Evolutionary conservation across 805 yeast species (phyloP), one percentile per base, ranked within the genome.

Genomic region (Saitoella complicata): DNA sequence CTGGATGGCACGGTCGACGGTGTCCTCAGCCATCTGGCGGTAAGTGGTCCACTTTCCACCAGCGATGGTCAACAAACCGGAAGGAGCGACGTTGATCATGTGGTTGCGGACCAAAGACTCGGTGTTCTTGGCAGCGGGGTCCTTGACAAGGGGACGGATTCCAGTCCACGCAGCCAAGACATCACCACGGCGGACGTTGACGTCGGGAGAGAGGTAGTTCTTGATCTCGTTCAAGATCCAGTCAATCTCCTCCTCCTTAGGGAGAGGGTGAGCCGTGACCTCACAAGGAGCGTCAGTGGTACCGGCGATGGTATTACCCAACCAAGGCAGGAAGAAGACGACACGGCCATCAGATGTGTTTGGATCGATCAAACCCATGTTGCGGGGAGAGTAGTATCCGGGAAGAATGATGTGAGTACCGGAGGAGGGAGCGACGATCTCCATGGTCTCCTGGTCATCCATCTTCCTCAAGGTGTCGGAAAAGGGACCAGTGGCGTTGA

Each of bases 11-110:
- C 75, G 75, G 61, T 83, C 78, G 40, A 87, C 78, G 39, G 95
- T 83, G 67, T 88, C 95, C 66, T 87, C 78, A 21, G 96, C 95
- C 96, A 87, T 87, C 68, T 85, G 94, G 68, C 96, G 75, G 69
- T 87, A 88, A 35, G 97, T 87, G 44, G 97, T 87, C 97, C 97
- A 87, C 67, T 87, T 87, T 62, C 97, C 97, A 57, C 96, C 97
- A 12, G 94, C 79, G 53, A 87, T 81, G 37, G 97, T 87, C 37
- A 87, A 70, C 53, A 87, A 72, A 30, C 88, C 91, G 45, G 80
- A 70, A 47, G 70, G 76, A 33, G 93, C 73, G 32, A 75, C 70
- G 56, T 80, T 72, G 45, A 87, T 71, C 55, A 87, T 69, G 64
- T 87, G 97, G 53, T 83, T 80, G 67, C 97, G 79, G 39, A 87